Evolutionary conservation across 495 filamentous ascomycete genomes (phyloP).

Genomic region (Pseudevernia furfuracea): DNA sequence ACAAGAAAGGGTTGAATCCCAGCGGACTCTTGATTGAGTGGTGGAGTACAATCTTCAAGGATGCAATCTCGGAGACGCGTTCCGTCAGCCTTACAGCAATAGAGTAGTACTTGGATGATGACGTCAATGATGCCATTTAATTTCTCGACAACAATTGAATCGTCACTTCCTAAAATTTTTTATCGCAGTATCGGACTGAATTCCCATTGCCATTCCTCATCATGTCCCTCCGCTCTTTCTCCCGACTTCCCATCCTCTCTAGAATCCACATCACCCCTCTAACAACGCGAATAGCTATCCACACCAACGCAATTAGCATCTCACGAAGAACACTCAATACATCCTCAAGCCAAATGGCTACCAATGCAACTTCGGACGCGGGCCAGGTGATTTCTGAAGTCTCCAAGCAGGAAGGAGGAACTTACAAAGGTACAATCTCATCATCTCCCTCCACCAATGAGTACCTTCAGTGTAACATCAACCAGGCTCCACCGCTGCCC

Average conservation of each 20-base stretch:
- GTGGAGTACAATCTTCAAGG: too few species aligned
- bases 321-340: slow-evolving; percentile 6
- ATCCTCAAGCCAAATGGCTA: slow-evolving; percentile 13
- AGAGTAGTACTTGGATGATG: neutral
- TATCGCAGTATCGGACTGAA: neutral
- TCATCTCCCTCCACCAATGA: neutral
- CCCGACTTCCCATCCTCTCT: neutral
- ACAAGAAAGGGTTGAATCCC: too few species aligned
- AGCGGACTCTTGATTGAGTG: too few species aligned
- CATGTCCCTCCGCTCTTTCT: neutral
- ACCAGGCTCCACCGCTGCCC: slow-evolving; percentile 29
- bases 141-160: neutral
- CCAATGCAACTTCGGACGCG: slow-evolving; percentile 7
- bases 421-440: slow-evolving; percentile 23
- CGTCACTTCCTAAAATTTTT: neutral
- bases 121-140: neutral
- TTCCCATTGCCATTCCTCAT: neutral
- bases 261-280: neutral
- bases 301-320: neutral
- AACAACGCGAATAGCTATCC: neutral
- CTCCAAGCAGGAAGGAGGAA: slow-evolving; percentile 29
- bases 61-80: neutral
- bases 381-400: slow-evolving; percentile 30
- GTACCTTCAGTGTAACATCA: neutral
- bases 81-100: neutral